These are phyloP conservation scores for Trichodelitschia bisporula DNA, from an alignment of 495 filamentous ascomycete species.

Conservation along the genomic window DNA sequence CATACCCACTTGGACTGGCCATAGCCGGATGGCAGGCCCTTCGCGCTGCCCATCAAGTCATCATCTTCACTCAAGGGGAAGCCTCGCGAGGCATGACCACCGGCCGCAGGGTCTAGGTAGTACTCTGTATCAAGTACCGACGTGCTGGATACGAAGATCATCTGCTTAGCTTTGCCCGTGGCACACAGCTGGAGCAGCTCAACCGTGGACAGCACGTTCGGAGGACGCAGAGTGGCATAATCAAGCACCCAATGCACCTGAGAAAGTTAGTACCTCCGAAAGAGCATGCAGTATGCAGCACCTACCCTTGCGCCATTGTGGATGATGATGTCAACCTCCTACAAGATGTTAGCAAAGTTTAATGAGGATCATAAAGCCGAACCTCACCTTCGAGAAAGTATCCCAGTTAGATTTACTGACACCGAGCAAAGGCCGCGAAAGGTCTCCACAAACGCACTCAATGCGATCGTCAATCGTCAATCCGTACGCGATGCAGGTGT, in stretches of 20 bases:
- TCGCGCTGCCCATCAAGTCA: slow-evolving; percentile 36
- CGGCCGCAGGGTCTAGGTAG: slow-evolving; percentile 49
- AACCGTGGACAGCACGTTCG: slow-evolving; percentile 66
- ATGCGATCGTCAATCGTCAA: slow-evolving; percentile 59
- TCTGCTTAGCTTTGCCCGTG: slow-evolving; percentile 50
- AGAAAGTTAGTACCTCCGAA: slow-evolving; percentile 1
- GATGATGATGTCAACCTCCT: slow-evolving; percentile 53
- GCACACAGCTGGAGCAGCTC: slow-evolving; percentile 55
- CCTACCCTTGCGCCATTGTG: slow-evolving; percentile 51
- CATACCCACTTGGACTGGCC: slow-evolving; percentile 74
- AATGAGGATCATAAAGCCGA: too few relatives aligned
- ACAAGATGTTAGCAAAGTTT: too few relatives aligned
- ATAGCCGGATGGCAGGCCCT: slow-evolving; percentile 59
- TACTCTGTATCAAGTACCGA: slow-evolving; percentile 58
- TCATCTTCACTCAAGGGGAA: slow-evolving; percentile 34
- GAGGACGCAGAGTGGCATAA: slow-evolving; percentile 47
- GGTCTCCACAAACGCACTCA: slow-evolving; percentile 42
- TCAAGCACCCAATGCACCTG: slow-evolving; percentile 65
- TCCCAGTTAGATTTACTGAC: slow-evolving; percentile 37
- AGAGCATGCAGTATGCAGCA: neutral
- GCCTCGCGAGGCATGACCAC: slow-evolving; percentile 25
- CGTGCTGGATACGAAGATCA: slow-evolving; percentile 74
- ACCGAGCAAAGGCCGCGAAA: slow-evolving; percentile 48
- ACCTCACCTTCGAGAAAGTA: slow-evolving; percentile 27
- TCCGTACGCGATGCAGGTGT: slow-evolving; percentile 43